phyloP scores from a whole-genome alignment of 257 asterid species.

The Nyctanthes arbortristis region DNA sequence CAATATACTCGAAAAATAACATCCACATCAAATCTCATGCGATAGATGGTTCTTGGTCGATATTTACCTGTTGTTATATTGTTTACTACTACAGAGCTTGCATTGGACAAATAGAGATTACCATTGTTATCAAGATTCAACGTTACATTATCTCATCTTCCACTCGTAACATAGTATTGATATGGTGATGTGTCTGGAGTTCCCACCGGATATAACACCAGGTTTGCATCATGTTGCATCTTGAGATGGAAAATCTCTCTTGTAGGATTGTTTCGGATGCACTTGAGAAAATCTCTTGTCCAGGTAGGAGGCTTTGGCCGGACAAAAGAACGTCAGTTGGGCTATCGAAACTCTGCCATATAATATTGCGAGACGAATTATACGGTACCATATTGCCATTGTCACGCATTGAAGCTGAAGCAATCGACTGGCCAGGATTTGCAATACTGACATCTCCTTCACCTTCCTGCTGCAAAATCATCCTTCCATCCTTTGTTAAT shows the following conservation, averaged over 20 bases:
- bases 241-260: slow-evolving; percentile 33
- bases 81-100: too few species aligned
- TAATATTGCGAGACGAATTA: neutral
- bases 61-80: slow-evolving; percentile 36
- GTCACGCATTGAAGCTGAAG: too few species aligned
- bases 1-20: slow-evolving; percentile 38
- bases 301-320: slow-evolving; percentile 33
- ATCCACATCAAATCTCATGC: slow-evolving; percentile 39
- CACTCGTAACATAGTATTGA: slow-evolving; percentile 23
- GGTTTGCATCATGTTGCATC: slow-evolving; percentile 54
- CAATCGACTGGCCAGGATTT: slow-evolving; percentile 5
- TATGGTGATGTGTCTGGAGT: neutral
- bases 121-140: too few species aligned
- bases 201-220: slow-evolving; percentile 44
- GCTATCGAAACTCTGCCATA: slow-evolving; percentile 57
- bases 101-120: too few species aligned
- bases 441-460: slow-evolving; percentile 4
- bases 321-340: slow-evolving; percentile 43
- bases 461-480: slow-evolving; percentile 28
- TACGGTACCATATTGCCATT: slow-evolving; percentile 54
- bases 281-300: slow-evolving; percentile 30
- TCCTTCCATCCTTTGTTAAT: slow-evolving; percentile 35
- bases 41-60: slow-evolving; percentile 23
- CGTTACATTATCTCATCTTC: slow-evolving; percentile 19
- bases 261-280: slow-evolving; percentile 35